Percentiles rank a stretch among this genome's conserved stretches.
phyloP scores from a whole-genome alignment of 257 asterid genomes.

The Nicotiana tomentosiformis region DNA sequence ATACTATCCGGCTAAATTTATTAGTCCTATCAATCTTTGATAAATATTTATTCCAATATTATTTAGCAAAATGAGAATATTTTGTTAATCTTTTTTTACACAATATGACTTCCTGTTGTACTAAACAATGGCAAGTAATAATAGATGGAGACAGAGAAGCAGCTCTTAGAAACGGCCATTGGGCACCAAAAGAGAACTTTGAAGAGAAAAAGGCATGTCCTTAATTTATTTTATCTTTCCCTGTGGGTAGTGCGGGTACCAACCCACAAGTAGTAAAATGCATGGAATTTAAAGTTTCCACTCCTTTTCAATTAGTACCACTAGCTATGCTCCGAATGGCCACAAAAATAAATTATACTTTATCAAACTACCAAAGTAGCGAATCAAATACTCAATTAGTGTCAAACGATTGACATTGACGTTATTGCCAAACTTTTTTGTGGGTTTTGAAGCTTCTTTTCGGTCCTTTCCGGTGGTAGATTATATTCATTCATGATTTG shows the following conservation, averaged over 20 bases:
- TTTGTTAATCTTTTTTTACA: neutral
- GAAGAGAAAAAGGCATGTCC: neutral
- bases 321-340: neutral
- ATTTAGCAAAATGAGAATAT: too few relatives aligned
- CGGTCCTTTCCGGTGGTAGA: neutral
- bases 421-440: neutral
- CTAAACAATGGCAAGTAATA: neutral
- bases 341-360: neutral
- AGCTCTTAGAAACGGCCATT: slow-evolving; percentile 2
- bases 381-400: slow-evolving; percentile 17
- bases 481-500: neutral
- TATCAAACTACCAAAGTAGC: neutral
- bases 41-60: neutral
- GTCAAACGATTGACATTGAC: neutral
- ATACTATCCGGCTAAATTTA: neutral
- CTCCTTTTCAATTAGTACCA: slow-evolving; percentile 6
- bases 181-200: neutral
- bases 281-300: neutral
- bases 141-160: neutral
- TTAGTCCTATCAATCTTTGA: neutral
- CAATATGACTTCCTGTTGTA: neutral
- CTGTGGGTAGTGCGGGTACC: neutral
- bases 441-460: neutral
- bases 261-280: slow-evolving; percentile 4
- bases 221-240: neutral